Evolutionary conservation across 345 rosid genomes (phyloP), one percentile per base, ranked within the genome.

Genomic region (Angophora floribunda): DNA sequence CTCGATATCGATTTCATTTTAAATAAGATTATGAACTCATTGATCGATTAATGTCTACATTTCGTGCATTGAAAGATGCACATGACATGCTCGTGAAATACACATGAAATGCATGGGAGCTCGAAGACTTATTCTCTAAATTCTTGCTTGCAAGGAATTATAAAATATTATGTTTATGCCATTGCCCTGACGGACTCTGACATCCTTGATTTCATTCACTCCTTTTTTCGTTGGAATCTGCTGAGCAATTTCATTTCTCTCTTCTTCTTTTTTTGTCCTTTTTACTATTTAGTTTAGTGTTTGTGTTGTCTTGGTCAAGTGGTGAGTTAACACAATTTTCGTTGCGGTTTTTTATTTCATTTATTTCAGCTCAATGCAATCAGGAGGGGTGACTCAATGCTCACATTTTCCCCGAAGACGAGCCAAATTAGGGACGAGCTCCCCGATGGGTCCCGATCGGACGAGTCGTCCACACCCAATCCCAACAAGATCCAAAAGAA

Each of bases 401-500:
- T 90, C 51, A 90, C 91, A 79, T 91, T 92, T 47, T 52, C 90
- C 12, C 26, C 51, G 41, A 85, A 47, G 52, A 85, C 41, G 89
- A 91, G 90, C 88, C 91, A 87, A 49, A 51, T 51, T 16, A 12
- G 86, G 45, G 92, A 85, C 59, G 85, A 85, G 12, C 82, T 85
- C 50, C n/a, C 24, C 19, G 89, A 86, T 24, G 92, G 88, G 51
- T 91, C 87, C 16, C 92, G 88, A 67, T 88, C 92, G 1, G 94
- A 92, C 15, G 92, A 88, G 51, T 89, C 91, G 3, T 88, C 93
- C 16, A 61, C 91, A 4, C 91, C 94, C n/a, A 90, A 79, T 86
- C 91, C 94, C n/a, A 90, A 79, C 87, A 93, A 89, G 91, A 86
- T 93, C 8, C 88, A 87, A 17, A 93, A 82, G 91, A 88, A 92